Conservation (phyloP, 2,329 filamentous ascomycete genomes). For the Talaromyces piceae region DNA sequence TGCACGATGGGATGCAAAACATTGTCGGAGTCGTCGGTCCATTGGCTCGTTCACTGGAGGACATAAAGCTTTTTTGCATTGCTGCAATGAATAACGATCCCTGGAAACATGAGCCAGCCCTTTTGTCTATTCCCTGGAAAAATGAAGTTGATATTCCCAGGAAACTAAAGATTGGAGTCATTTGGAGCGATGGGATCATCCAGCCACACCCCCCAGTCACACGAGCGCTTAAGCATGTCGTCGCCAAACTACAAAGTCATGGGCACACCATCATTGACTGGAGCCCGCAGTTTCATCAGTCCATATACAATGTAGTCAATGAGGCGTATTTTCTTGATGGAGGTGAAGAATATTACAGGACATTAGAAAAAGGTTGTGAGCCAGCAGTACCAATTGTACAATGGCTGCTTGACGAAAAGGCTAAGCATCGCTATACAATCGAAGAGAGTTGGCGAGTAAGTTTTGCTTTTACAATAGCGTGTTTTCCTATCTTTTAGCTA, state of each 20-base stretch:
- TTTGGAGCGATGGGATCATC: conserved; percentile 56
- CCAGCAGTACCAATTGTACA: conserved; percentile 5
- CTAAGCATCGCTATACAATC: not conserved
- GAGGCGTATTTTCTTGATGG: conserved; percentile 7
- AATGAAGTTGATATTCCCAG: conserved; percentile 14
- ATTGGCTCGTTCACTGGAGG: conserved; percentile 18
- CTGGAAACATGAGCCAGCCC: conserved; percentile 47
- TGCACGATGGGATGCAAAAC: conserved; percentile 15
- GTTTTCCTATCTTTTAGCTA: not conserved
- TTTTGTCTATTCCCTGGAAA: conserved; percentile 49
- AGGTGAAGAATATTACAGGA: conserved; percentile 1
- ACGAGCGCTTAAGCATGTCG: conserved; percentile 45
- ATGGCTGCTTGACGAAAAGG: conserved; percentile 6
- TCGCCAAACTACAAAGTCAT: conserved; percentile 16
- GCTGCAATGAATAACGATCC: conserved; percentile 37
- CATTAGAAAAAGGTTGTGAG: conserved; percentile 1
- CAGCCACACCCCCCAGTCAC: conserved; percentile 56
- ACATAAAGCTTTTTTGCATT: conserved; percentile 25
- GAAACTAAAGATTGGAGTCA: conserved; percentile 50
- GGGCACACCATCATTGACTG: conserved; percentile 7
- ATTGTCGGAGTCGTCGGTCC: conserved; percentile 22
- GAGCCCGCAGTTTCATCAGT: conserved; percentile 1
- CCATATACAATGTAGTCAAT: conserved; percentile 1
- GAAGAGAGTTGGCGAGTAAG: conserved; percentile 5
- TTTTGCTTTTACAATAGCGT: not conserved